Percentiles rank a stretch among this genome's conserved stretches.
These are phyloP conservation scores for Amorphotheca resinae DNA, from an alignment of 495 filamentous ascomycete species.

Conservation along the genomic window DNA sequence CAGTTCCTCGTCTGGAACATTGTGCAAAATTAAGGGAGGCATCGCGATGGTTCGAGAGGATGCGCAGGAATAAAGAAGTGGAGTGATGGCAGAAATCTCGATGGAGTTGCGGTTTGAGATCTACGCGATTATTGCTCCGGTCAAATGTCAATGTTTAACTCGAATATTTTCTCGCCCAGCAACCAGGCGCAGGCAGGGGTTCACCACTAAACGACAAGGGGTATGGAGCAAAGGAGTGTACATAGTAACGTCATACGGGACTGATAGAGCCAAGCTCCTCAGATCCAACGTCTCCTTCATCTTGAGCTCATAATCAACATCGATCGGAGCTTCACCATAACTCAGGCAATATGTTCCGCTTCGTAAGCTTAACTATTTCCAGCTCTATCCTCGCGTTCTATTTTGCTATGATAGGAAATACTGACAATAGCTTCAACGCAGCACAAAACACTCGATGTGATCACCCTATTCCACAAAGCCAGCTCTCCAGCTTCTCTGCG, in stretches of 20 bases:
- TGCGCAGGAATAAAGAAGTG: too few species aligned
- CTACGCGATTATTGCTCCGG: background rate
- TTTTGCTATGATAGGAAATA: background rate
- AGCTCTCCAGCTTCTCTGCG: conserved; percentile 48
- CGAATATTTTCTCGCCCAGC: too few species aligned
- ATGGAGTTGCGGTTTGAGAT: background rate
- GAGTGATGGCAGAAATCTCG: too few species aligned
- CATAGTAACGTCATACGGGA: background rate
- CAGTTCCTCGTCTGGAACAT: conserved; percentile 45
- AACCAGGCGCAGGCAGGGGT: too few species aligned
- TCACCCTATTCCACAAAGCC: conserved; percentile 91
- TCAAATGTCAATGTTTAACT: background rate
- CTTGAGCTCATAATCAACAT: too few species aligned
- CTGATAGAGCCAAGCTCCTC: background rate
- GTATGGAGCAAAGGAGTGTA: too few species aligned
- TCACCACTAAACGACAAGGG: too few species aligned
- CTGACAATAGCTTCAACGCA: conserved; percentile 23
- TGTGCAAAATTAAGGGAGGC: conserved; percentile 45
- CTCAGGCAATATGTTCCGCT: conserved; percentile 29
- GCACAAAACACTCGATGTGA: conserved; percentile 76
- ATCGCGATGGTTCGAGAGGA: conserved; percentile 21
- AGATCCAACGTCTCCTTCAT: background rate
- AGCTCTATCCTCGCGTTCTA: background rate
- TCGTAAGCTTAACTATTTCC: conserved; percentile 28
- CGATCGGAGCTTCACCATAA: too few species aligned